Evolutionary conservation across 2,329 filamentous ascomycete species (phyloP).

Genomic region (Colletotrichum lupini): DNA sequence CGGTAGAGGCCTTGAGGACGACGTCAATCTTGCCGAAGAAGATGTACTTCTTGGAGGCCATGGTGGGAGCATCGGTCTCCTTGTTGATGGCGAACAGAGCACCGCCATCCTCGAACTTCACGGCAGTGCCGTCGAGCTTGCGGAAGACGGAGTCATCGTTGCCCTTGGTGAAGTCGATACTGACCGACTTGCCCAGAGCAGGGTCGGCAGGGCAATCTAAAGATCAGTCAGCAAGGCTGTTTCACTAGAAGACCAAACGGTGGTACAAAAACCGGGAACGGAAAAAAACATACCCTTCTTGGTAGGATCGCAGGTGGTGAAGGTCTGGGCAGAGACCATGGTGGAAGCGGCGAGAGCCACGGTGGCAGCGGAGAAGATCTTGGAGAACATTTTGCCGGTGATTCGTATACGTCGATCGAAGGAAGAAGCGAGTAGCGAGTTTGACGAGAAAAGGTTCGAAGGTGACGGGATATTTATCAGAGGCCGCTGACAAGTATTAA

Average conservation of each 20-base stretch:
- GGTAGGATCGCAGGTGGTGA: constrained; percentile 65
- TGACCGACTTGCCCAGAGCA: constrained; percentile 73
- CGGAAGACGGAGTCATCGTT: constrained; percentile 72
- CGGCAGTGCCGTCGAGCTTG: constrained; percentile 56
- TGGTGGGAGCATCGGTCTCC: constrained; percentile 75
- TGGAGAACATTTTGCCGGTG: constrained; percentile 39
- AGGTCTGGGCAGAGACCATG: constrained; percentile 66
- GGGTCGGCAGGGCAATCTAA: constrained; percentile 77
- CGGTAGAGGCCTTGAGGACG: constrained; percentile 81
- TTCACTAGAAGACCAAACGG: not conserved
- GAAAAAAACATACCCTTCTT: constrained; percentile 56
- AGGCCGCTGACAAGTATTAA: constrained; percentile 19
- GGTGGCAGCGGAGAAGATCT: constrained; percentile 57
- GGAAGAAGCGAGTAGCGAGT: not conserved
- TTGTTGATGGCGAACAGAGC: constrained; percentile 75
- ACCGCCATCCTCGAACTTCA: constrained; percentile 59
- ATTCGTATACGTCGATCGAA: not conserved
- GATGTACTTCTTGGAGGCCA: constrained; percentile 86
- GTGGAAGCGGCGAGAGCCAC: constrained; percentile 61
- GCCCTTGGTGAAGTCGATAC: constrained; percentile 81
- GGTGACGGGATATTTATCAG: constrained; percentile 18
- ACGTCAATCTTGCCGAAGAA: constrained; percentile 94
- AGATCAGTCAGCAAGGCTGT: constrained; percentile 37
- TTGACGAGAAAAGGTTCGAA: not conserved
- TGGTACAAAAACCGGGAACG: not conserved